phyloP scores from a whole-genome alignment of 1,139 yeast genomes.

The Diutina mesorugosa region DNA sequence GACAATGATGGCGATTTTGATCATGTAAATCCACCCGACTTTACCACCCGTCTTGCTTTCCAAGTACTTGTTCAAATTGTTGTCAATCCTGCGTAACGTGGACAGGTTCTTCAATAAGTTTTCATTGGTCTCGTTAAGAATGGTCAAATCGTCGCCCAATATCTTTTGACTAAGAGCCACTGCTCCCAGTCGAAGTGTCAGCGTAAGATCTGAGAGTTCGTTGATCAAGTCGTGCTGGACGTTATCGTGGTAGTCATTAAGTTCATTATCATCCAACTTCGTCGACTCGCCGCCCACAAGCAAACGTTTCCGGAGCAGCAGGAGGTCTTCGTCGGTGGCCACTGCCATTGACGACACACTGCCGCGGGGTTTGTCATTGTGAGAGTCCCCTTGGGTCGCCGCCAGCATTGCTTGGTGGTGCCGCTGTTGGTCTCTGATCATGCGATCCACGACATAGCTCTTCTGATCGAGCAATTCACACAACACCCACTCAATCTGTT shows the following conservation, averaged over 20 bases:
- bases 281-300: neutral
- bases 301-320: neutral
- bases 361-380: neutral
- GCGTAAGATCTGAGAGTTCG: slow-evolving; percentile 25
- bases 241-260: slow-evolving; percentile 28
- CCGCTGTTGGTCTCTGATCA: neutral
- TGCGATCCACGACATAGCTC: neutral
- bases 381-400: neutral
- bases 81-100: slow-evolving; percentile 12
- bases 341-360: neutral
- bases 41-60: neutral
- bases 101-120: slow-evolving; percentile 22
- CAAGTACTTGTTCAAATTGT: slow-evolving; percentile 8
- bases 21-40: slow-evolving; percentile 1
- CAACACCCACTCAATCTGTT: neutral
- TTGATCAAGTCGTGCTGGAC: slow-evolving; percentile 28
- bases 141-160: slow-evolving; percentile 19
- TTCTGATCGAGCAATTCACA: neutral
- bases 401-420: neutral
- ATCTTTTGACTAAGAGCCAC: slow-evolving; percentile 20
- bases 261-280: slow-evolving; percentile 4
- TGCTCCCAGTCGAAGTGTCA: slow-evolving; percentile 24
- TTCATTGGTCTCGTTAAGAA: slow-evolving; percentile 25
- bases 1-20: neutral
- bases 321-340: neutral